These are phyloP conservation scores for Talaromyces sp. DNA, from an alignment of 2,329 filamentous ascomycete species.

Conservation along the genomic window DNA sequence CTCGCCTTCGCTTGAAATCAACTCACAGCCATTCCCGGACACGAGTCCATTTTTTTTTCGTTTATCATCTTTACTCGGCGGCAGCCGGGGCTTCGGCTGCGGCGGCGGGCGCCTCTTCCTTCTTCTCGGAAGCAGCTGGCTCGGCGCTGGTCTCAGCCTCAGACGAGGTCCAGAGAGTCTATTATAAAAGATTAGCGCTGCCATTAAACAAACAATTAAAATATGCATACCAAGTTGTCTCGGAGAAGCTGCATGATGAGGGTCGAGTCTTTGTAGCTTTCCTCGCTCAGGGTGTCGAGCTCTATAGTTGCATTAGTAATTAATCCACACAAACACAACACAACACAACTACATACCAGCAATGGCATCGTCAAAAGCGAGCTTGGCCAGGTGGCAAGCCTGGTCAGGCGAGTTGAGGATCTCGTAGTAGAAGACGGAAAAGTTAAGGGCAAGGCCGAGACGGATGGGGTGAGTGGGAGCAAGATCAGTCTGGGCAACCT, in stretches of 20 bases:
- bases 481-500: conserved; percentile 83
- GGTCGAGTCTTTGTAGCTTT: conserved; percentile 99
- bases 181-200: conserved; percentile 25
- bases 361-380: conserved; percentile 94
- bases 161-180: conserved; percentile 99
- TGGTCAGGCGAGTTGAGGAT: conserved; percentile 98
- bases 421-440: conserved; percentile 99
- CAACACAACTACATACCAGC: conserved; percentile 53
- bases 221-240: conserved; percentile 78
- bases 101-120: conserved; percentile 37
- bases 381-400: conserved; percentile 95
- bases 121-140: conserved; percentile 40
- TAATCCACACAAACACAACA: neutral
- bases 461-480: conserved; percentile 90
- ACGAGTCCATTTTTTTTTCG: conserved; percentile 24
- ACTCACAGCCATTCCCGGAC: conserved; percentile 14
- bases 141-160: conserved; percentile 78
- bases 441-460: conserved; percentile 87
- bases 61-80: conserved; percentile 35
- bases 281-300: conserved; percentile 93
- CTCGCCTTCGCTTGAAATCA: conserved; percentile 12
- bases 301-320: conserved; percentile 50
- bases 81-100: conserved; percentile 38
- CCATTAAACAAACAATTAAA: neutral
- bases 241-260: conserved; percentile 98